Base-by-base conservation (phyloP, 805 yeast species). In the Starmera dryadoides region DNA sequence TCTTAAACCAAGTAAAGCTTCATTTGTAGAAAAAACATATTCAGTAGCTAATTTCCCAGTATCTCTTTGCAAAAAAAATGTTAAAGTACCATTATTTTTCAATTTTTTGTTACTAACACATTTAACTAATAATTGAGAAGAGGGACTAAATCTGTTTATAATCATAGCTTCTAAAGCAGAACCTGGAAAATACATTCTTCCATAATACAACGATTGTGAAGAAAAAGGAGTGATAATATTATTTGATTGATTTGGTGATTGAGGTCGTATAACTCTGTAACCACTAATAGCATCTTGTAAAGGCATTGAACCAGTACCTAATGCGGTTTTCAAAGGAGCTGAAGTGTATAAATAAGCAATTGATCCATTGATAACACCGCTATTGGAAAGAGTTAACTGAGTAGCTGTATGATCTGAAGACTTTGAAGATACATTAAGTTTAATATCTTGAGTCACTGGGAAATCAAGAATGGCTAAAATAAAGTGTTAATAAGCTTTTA, bases 181-280 rank as follows among this genome's bases (percentile, higher is more conserved):
- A 2, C 86, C 84, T 0, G 98, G 98, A 44, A 91, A 79, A 52
- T 81, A 85, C 79, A 93, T 75, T 46, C 91, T 69, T 1, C 98
- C 98, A 58, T 86, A 91, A 26, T 83, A 60, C 14, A 91, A 63
- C 0, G 79, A 64, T 28, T 69, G 62, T 8, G 48, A 47, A 23
- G 34, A 34, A 30, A 45, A 42, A 4, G 18, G n/a, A n/a, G n/a
- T n/a, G n/a, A n/a, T n/a, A n/a, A n/a, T n/a, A n/a, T 16, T 7
- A 10, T n/a, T n/a, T n/a, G n/a, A n/a, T n/a, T n/a, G n/a, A n/a
- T n/a, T n/a, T n/a, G 25, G 8, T 34, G 23, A 8, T 23, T 28
- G 55, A 6, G 81, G 81, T 41, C 73, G 75, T 23, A 82, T 65
- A 33, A 72, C 64, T 38, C 75, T 64, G 53, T 83, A 86, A 0